Evolutionary conservation across 495 filamentous ascomycete species (phyloP).

Genomic region (Amniculicola lignicola): DNA sequence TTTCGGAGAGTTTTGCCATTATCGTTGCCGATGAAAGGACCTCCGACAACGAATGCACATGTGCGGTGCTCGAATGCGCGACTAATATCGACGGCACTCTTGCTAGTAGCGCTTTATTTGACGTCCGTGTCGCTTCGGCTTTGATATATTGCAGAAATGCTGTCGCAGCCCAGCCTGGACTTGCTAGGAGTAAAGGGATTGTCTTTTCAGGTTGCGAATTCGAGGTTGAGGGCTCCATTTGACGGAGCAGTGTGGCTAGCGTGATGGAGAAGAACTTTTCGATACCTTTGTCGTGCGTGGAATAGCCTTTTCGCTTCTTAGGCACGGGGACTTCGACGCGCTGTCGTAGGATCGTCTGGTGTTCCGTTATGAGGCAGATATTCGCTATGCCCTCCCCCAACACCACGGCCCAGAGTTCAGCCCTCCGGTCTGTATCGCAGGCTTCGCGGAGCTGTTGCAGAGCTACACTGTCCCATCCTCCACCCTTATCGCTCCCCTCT

Average conservation of each 20-base stretch:
- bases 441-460: constrained; percentile 75
- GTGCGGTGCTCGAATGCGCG: constrained; percentile 79
- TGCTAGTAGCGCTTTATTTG: constrained; percentile 49
- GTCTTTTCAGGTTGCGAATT: constrained; percentile 43
- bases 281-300: constrained; percentile 55
- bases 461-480: constrained; percentile 84
- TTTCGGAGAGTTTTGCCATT: constrained; percentile 69
- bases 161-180: constrained; percentile 80
- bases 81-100: constrained; percentile 58
- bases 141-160: constrained; percentile 80
- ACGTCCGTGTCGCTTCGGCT: constrained; percentile 61
- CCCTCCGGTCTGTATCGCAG: constrained; percentile 63
- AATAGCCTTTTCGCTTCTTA: constrained; percentile 54
- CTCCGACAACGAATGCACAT: constrained; percentile 81
- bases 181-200: constrained; percentile 75
- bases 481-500: constrained; percentile 86
- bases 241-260: constrained; percentile 69
- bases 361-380: constrained; percentile 88
- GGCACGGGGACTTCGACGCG: constrained; percentile 80
- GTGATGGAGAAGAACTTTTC: constrained; percentile 76
- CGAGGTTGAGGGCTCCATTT: constrained; percentile 66
- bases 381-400: constrained; percentile 95
- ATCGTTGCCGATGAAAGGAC: constrained; percentile 78
- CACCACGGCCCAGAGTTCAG: constrained; percentile 80
- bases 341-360: constrained; percentile 83